phyloP scores from a whole-genome alignment of 129 eudicot species.

The Escallonia herrerae region DNA sequence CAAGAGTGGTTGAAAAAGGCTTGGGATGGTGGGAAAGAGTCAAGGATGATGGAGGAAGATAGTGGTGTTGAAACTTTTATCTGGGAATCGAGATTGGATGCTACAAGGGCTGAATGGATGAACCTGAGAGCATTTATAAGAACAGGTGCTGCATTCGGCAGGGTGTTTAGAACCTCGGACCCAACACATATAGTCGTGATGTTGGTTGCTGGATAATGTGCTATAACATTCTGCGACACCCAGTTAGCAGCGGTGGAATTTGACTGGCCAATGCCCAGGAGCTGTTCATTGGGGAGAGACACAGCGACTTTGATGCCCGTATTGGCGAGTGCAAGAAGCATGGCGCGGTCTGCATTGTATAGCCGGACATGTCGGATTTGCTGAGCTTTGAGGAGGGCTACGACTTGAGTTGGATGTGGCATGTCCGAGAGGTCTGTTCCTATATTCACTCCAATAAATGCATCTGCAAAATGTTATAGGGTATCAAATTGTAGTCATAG shows the following conservation, averaged over 20 bases:
- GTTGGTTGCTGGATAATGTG: constrained; percentile 83
- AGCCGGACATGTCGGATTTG: constrained; percentile 71
- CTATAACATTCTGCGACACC: constrained; percentile 68
- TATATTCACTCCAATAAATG: constrained; percentile 80
- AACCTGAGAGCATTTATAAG: constrained; percentile 60
- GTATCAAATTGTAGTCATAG: no score
- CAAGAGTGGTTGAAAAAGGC: constrained; percentile 79
- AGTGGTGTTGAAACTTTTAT: constrained; percentile 84
- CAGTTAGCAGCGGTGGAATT: constrained; percentile 84
- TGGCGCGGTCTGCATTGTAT: constrained; percentile 73
- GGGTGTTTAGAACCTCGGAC: constrained; percentile 62
- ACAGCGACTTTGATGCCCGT: constrained; percentile 72
- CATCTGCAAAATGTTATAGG: constrained; percentile 33
- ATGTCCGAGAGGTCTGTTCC: constrained; percentile 87
- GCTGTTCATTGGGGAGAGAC: constrained; percentile 73
- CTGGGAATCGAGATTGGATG: constrained; percentile 61
- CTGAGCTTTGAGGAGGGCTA: constrained; percentile 74
- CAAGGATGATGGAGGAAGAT: constrained; percentile 67
- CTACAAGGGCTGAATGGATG: constrained; percentile 80
- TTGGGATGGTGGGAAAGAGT: constrained; percentile 90
- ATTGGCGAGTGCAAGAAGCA: constrained; percentile 81
- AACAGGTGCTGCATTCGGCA: constrained; percentile 67
- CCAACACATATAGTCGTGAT: constrained; percentile 87
- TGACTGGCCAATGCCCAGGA: constrained; percentile 80
- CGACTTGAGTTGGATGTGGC: constrained; percentile 91